A percentile compares a stretch with the other conserved stretches of the same genome.
These are phyloP conservation scores for Blastobotrys elegans DNA, from an alignment of 1,139 yeast genomes.

Conservation along the genomic window DNA sequence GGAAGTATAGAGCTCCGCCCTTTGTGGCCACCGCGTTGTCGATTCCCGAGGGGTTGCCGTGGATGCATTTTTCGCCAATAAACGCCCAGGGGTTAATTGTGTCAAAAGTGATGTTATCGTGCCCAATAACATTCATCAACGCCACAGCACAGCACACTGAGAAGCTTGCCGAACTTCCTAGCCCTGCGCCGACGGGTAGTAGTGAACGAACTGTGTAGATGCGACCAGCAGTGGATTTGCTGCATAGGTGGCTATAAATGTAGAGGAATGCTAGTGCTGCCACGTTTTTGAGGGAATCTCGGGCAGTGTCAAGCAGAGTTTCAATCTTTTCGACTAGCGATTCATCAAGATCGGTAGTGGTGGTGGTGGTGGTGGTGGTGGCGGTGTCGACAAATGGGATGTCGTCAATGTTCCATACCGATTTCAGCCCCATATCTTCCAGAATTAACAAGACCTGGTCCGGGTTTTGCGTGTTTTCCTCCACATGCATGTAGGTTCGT, in stretches of 20 bases:
- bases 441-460: conserved; percentile 58
- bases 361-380: conserved; percentile 26
- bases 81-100: conserved; percentile 83
- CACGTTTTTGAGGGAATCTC: conserved; percentile 60
- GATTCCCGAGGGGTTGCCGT: conserved; percentile 96
- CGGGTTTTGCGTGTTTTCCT: conserved; percentile 27
- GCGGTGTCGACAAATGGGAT: conserved; percentile 49
- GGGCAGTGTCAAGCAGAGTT: conserved; percentile 35
- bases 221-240: conserved; percentile 44
- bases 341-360: conserved; percentile 55
- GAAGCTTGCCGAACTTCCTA: conserved; percentile 91
- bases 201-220: conserved; percentile 72
- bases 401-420: conserved; percentile 54
- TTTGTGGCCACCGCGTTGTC: conserved; percentile 94
- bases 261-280: conserved; percentile 86
- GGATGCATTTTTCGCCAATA: conserved; percentile 91
- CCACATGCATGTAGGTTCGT: conserved; percentile 71
- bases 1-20: conserved; percentile 94
- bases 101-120: conserved; percentile 33
- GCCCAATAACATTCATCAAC: conserved; percentile 39
- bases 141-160: conserved; percentile 84
- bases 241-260: conserved; percentile 58
- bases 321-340: conserved; percentile 48
- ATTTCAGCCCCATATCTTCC: conserved; percentile 70
- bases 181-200: conserved; percentile 93